Percentiles rank a stretch among this genome's conserved stretches.
These are phyloP conservation scores for sorghum (Sorghum bicolor) DNA, from an alignment of 176 grass and related monocot genomes.

Conservation along the genomic window Sorghum_bicolor_NCBIv3 NC_012872.2:59093001-59093500, in stretches of 20 bases:
- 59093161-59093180: constrained; percentile 86
- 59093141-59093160: constrained; percentile 96
- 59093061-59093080: constrained; percentile 77
- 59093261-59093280: constrained; percentile 82
- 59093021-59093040: constrained; percentile 83
- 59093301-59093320: constrained; percentile 87
- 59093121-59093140: constrained; percentile 95
- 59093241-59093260: constrained; percentile 52
- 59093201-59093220: constrained; percentile 96
- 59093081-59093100: constrained; percentile 75
- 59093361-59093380: constrained; percentile 93
- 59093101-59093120: constrained; percentile 94
- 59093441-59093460: constrained; percentile 97
- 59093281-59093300: constrained; percentile 90
- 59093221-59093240: constrained; percentile 78
- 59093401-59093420: constrained; percentile 92
- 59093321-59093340: constrained; percentile 92
- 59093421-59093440: constrained; percentile 95
- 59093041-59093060: constrained; percentile 95
- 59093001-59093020: constrained; percentile 81
- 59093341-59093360: constrained; percentile 93
- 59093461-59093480: constrained; percentile 93
- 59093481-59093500: constrained; percentile 91
- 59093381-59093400: constrained; percentile 95
- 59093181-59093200: constrained; percentile 84